Conservation (phyloP, 1,284 basidiomycete genomes). For the Trametes polyzona region DNA sequence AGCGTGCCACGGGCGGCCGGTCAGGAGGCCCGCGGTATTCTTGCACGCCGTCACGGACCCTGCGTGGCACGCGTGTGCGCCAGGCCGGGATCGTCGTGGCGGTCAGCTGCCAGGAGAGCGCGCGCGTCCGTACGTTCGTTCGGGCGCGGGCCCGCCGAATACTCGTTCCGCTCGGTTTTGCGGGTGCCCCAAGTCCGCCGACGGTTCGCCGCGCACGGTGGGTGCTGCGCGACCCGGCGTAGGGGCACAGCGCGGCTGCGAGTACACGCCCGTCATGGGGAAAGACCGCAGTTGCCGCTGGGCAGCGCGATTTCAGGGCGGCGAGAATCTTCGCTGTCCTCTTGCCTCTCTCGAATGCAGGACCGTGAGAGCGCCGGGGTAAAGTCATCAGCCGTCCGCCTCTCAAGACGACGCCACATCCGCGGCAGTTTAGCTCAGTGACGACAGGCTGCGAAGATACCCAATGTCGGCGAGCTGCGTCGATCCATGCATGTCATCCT, state of each 20-base stretch:
- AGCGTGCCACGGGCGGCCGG: constrained; percentile 4
- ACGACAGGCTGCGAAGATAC: neutral
- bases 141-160: neutral
- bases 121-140: too few relatives aligned
- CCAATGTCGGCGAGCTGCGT: neutral
- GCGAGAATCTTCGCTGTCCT: neutral
- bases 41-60: constrained; percentile 8
- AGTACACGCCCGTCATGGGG: constrained; percentile 7
- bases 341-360: neutral
- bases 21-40: constrained; percentile 18
- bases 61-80: constrained; percentile 1
- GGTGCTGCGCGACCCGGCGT: neutral
- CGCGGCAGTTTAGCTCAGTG: too few relatives aligned
- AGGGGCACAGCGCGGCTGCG: neutral
- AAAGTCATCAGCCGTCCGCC: neutral
- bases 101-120: constrained; percentile 13
- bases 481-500: neutral
- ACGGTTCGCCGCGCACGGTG: neutral
- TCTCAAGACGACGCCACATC: neutral
- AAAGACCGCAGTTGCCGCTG: constrained; percentile 3
- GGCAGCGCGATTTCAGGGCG: too few relatives aligned
- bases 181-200: constrained; percentile 1
- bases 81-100: constrained; percentile 9
- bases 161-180: neutral
- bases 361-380: neutral